Percentiles rank a stretch among this genome's conserved stretches.
Conservation (phyloP, 148 eudicot species). For the Fagopyrum esculentum region DNA sequence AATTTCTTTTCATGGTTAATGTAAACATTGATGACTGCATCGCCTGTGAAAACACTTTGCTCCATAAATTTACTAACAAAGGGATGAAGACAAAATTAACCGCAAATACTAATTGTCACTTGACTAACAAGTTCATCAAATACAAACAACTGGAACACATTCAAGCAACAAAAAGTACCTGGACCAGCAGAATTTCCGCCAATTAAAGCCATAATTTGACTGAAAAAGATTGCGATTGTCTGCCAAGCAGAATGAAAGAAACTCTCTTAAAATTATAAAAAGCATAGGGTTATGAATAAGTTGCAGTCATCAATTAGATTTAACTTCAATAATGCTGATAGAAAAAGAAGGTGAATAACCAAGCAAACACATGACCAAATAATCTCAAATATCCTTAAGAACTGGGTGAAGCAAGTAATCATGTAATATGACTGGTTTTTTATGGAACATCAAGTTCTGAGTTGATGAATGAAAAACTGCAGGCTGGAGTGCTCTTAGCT, state of each 20-base stretch:
- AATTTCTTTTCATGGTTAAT: conserved; percentile 97
- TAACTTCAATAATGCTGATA: not conserved
- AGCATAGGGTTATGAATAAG: not conserved
- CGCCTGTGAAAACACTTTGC: conserved; percentile 41
- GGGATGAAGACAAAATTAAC: not conserved
- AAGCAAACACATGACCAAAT: not conserved
- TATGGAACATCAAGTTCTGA: not conserved
- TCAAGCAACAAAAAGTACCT: conserved; percentile 37
- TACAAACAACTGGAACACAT: not conserved
- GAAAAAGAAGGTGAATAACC: not conserved
- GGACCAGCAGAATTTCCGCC: conserved; percentile 92
- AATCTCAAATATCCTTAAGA: not conserved
- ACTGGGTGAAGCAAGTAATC: not conserved
- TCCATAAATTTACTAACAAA: conserved; percentile 3
- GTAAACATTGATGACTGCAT: conserved; percentile 94
- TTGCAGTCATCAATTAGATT: not conserved
- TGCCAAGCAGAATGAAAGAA: conserved; percentile 24
- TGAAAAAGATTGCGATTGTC: conserved; percentile 86
- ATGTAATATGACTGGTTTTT: not conserved
- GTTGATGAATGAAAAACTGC: not conserved
- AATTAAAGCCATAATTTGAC: conserved; percentile 72
- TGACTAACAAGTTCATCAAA: not conserved
- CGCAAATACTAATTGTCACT: not conserved
- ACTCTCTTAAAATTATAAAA: not conserved
- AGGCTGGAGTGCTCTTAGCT: not conserved